phyloP scores from a whole-genome alignment of 306 rosid species.

The Betula pendula region DNA sequence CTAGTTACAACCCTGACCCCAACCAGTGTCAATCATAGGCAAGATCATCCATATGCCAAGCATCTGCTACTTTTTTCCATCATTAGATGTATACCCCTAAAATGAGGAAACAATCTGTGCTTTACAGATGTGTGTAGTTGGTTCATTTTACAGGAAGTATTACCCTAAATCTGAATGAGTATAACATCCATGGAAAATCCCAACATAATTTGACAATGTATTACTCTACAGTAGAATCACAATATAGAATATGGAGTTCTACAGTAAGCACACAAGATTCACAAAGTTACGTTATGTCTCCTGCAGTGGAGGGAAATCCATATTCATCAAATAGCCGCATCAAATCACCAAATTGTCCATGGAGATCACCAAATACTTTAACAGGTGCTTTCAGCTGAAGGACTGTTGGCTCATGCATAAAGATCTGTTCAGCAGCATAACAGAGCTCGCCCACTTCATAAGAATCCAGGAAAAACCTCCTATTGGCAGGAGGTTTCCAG shows the following conservation, averaged over 20 bases:
- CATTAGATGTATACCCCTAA: not conserved
- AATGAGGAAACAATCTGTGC: not conserved
- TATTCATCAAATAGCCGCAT: constrained; percentile 99
- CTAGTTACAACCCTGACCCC: not conserved
- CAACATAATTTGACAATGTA: not conserved
- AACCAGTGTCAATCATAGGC: not conserved
- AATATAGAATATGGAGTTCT: not conserved
- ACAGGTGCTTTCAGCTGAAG: constrained; percentile 97
- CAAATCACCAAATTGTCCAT: constrained; percentile 99
- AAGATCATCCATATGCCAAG: not conserved
- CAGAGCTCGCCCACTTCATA: constrained; percentile 99
- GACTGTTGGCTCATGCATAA: constrained; percentile 95
- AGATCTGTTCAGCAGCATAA: constrained; percentile 97
- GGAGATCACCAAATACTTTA: constrained; percentile 99
- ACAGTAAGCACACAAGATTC: not conserved
- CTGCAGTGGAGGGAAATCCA: constrained; percentile 98
- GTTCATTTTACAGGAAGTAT: not conserved
- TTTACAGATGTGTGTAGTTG: not conserved
- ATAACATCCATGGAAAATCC: constrained; percentile 1
- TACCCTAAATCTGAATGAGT: not conserved
- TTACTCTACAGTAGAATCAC: not conserved
- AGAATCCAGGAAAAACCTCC: constrained; percentile 96
- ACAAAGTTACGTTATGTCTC: constrained; percentile 90
- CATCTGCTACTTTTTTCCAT: not conserved
- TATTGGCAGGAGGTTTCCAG: constrained; percentile 93